Conservation (phyloP, 164 flowering plant species). For the Umbilicus rupestris region DNA sequence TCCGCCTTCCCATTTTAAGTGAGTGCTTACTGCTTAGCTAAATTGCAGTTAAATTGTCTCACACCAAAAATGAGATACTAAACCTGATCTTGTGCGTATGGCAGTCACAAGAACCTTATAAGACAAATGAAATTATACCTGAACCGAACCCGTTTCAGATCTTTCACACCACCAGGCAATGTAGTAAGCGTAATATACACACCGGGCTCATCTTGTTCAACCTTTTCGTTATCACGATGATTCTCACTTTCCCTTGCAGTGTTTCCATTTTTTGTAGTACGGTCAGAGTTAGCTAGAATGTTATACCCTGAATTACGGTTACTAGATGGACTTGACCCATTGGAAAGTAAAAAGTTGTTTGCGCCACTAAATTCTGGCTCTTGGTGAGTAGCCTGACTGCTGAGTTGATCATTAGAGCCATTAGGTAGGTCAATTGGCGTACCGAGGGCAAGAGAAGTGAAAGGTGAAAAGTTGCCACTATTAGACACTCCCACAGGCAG, state of each 20-base stretch:
- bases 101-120: slow-evolving; percentile 5
- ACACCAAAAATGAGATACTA: too few relatives aligned
- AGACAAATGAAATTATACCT: slow-evolving; percentile 33
- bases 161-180: slow-evolving; percentile 71
- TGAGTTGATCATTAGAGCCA: slow-evolving; percentile 33
- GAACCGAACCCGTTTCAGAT: slow-evolving; percentile 94
- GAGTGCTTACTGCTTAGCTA: too few relatives aligned
- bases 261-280: slow-evolving; percentile 44
- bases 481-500: slow-evolving; percentile 75
- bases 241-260: slow-evolving; percentile 53
- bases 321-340: slow-evolving; percentile 39
- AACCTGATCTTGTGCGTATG: not conserved
- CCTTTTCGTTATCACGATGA: slow-evolving; percentile 66
- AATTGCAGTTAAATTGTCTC: too few relatives aligned
- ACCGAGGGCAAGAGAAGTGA: too few relatives aligned
- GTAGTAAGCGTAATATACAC: slow-evolving; percentile 93
- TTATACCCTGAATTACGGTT: slow-evolving; percentile 35
- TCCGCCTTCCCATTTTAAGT: too few relatives aligned
- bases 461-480: slow-evolving; percentile 38
- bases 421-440: slow-evolving; percentile 34
- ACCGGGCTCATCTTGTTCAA: slow-evolving; percentile 97
- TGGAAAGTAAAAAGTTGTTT: slow-evolving; percentile 35
- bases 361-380: slow-evolving; percentile 45
- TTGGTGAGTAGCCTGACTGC: slow-evolving; percentile 31
- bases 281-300: slow-evolving; percentile 35